Evolutionary conservation across 2,329 filamentous ascomycete genomes (phyloP).

Genomic region (Rachicladosporium sp.): DNA sequence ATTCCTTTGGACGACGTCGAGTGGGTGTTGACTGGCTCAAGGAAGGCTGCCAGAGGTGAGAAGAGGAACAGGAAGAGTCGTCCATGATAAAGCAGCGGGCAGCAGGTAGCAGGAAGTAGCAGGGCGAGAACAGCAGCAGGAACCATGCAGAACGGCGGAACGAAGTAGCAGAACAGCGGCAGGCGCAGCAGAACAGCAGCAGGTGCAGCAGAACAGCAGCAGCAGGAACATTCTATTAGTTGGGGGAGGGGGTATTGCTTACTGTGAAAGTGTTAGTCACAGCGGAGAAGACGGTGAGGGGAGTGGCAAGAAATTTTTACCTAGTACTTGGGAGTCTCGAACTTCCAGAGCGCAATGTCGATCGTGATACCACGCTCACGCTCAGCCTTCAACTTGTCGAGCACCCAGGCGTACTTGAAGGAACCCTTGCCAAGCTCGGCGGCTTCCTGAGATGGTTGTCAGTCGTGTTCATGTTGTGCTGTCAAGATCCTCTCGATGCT

Average conservation of each 20-base stretch:
- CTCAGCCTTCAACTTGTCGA: slow-evolving; percentile 99
- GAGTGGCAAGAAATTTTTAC: neutral
- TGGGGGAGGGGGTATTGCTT: no score
- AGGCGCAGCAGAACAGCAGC: no score
- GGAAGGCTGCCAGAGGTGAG: neutral
- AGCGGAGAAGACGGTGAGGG: no score
- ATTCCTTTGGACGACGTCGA: no score
- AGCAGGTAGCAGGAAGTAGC: no score
- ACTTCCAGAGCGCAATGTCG: slow-evolving; percentile 99
- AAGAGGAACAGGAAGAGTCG: neutral
- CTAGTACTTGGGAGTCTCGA: slow-evolving; percentile 95
- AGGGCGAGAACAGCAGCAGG: no score
- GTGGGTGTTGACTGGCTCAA: neutral
- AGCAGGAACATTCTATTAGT: no score
- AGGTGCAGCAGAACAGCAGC: no score
- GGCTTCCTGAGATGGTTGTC: slow-evolving; percentile 59
- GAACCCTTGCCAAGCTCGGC: slow-evolving; percentile 99
- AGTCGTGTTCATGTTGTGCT: slow-evolving; percentile 14
- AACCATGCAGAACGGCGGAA: no score
- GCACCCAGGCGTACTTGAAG: slow-evolving; percentile 99
- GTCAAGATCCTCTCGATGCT: neutral
- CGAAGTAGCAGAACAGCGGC: no score
- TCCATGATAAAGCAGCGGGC: no score
- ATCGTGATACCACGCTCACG: slow-evolving; percentile 99
- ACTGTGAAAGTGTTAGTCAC: no score